These are phyloP conservation scores for Candida pseudoglaebosa DNA, from an alignment of 805 yeast genomes.

Conservation along the genomic window DNA sequence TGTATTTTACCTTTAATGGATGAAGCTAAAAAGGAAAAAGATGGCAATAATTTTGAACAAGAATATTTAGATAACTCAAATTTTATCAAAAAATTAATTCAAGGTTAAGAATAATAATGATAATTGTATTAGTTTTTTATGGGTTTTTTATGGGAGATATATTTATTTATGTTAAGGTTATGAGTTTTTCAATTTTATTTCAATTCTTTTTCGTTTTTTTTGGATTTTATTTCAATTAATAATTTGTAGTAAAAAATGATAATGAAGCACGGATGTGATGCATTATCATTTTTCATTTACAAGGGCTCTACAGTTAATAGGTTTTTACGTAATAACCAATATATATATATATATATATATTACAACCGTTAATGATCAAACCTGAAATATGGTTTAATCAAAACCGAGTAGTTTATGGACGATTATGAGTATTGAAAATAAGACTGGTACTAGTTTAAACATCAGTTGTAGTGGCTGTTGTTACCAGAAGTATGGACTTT, in stretches of 20 bases:
- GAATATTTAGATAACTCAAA: constrained; percentile 15
- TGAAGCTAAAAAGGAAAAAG: constrained; percentile 43
- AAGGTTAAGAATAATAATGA: constrained; percentile 8
- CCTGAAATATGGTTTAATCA: too few species aligned
- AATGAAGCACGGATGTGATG: background rate
- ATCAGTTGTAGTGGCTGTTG: too few species aligned
- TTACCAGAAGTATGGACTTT: too few species aligned
- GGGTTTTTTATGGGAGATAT: background rate
- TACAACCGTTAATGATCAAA: too few species aligned
- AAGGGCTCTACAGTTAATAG: background rate
- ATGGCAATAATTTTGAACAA: constrained; percentile 4
- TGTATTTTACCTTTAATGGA: constrained; percentile 65
- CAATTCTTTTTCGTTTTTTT: background rate
- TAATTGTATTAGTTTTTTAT: background rate
- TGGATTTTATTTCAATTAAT: background rate
- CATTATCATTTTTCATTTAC: background rate
- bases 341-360: too few species aligned
- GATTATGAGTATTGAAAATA: too few species aligned
- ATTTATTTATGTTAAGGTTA: background rate
- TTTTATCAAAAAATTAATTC: constrained; percentile 17
- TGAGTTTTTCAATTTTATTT: too few species aligned
- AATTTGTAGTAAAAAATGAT: background rate
- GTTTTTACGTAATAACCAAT: too few species aligned
- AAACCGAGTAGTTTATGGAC: too few species aligned
- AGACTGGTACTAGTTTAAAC: too few species aligned